Percentiles rank a stretch among this genome's conserved stretches.
phyloP scores from a whole-genome alignment of 495 filamentous ascomycete genomes.

The Hamigera avellanea region DNA sequence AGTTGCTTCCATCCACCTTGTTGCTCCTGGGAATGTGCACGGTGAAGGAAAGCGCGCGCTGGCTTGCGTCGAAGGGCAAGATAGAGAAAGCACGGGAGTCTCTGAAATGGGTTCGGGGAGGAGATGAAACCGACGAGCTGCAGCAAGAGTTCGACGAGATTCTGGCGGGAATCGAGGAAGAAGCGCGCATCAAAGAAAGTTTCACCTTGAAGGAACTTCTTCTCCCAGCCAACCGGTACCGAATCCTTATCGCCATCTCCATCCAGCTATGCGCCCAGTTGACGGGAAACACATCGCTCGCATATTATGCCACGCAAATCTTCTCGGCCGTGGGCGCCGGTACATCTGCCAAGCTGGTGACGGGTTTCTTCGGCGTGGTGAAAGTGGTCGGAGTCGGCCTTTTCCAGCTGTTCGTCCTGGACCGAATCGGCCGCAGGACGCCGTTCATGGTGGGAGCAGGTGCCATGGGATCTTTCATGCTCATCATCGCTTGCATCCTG shows the following conservation, averaged over 20 bases:
- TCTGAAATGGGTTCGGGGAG: conserved; percentile 33
- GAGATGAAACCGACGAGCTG: conserved; percentile 26
- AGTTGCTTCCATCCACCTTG: conserved; percentile 32
- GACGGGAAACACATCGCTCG: conserved; percentile 36
- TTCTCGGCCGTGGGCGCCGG: conserved; percentile 33
- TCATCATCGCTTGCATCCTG: conserved; percentile 40
- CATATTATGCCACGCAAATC: conserved; percentile 38
- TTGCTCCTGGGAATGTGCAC: conserved; percentile 34
- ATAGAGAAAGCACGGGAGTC: conserved; percentile 32
- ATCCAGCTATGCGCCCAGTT: conserved; percentile 21
- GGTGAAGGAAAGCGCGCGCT: conserved; percentile 35
- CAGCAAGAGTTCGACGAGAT: conserved; percentile 33
- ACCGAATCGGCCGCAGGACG: conserved; percentile 39
- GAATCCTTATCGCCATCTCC: conserved; percentile 29
- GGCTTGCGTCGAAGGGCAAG: conserved; percentile 35
- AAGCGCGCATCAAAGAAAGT: conserved; percentile 28
- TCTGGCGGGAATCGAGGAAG: conserved; percentile 31
- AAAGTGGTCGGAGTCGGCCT: conserved; percentile 34
- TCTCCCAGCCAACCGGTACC: conserved; percentile 31
- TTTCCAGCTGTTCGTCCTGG: conserved; percentile 36
- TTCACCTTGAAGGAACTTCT: conserved; percentile 29
- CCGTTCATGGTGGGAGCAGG: conserved; percentile 42
- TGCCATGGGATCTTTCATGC: conserved; percentile 37
- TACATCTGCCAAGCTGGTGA: conserved; percentile 30
- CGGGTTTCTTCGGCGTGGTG: conserved; percentile 36